Evolutionary conservation across 306 rosid species (phyloP).

Genomic region (Carpinus viminea): DNA sequence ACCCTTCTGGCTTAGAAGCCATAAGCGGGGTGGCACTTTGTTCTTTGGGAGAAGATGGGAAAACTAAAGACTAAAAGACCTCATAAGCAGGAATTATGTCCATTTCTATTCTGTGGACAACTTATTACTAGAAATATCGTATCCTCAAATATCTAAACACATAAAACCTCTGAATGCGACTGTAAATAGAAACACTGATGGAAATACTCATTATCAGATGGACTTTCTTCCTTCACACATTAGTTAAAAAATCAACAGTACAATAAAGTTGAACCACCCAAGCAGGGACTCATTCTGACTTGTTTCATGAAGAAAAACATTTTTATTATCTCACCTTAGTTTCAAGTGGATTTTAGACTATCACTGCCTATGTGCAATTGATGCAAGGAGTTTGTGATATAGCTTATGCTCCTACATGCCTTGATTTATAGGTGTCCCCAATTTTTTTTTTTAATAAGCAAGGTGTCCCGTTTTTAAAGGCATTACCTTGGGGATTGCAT

Average conservation of each 20-base stretch:
- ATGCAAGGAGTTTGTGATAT: not conserved
- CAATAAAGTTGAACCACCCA: not conserved
- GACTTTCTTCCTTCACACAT: not conserved
- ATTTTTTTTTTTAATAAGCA: too few relatives aligned
- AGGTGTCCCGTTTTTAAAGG: not conserved
- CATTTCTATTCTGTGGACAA: not conserved
- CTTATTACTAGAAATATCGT: not conserved
- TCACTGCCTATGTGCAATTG: not conserved
- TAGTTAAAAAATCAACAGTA: not conserved
- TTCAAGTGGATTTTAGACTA: not conserved
- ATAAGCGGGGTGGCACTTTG: not conserved
- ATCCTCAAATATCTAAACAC: not conserved
- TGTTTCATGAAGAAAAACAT: not conserved
- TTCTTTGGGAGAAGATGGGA: not conserved
- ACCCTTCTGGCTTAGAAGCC: not conserved
- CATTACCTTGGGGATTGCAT: not conserved
- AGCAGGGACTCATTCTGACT: not conserved
- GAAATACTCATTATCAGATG: not conserved
- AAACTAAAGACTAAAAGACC: not conserved
- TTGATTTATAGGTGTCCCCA: not conserved
- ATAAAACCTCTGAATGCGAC: not conserved
- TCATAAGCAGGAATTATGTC: not conserved
- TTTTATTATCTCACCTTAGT: not conserved
- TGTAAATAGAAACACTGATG: not conserved
- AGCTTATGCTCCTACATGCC: not conserved